Evolutionary conservation across 2,329 filamentous ascomycete genomes (phyloP), one percentile per base, ranked within the genome.

Genomic region (Monilinia aucupariae): DNA sequence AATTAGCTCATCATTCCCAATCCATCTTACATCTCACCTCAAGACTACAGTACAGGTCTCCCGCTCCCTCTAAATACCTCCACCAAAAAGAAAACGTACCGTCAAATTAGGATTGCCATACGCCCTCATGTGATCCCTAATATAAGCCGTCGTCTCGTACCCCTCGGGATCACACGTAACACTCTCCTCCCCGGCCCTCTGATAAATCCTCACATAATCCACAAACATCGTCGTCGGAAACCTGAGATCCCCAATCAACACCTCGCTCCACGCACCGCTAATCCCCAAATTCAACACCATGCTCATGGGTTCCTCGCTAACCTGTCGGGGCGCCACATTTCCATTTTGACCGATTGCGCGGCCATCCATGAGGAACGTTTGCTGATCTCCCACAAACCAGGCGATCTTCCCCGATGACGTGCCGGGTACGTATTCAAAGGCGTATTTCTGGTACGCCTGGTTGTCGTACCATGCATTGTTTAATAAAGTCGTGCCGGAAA

Each of bases 61-160:
- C 6, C 27, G 3, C 9, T 12, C 12, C 34, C 10, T 37, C 15
- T 4, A n/a, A n/a, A n/a, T n/a, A 7, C 43, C 9, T 10, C 45
- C 8, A 4, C 6, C 10, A 32, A 50, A 32, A 48, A 53, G n/a
- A 47, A 54, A 55, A 76, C 79, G 74, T 69, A 80, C 78, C 13
- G 81, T 83, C 1, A 78, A 66, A 67, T 84, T 83, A 0, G 76
- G 74, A 69, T 90, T 89, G 39, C 75, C 74, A 70, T 89, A 90
- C 3, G 85, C 80, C 59, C 80, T 77, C 2, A 79, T 78, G 71
- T 90, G 87, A 1, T 81, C 76, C 58, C 76, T 76, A 71, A 90
- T 90, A 73, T 90, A 90, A 2, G 80, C 73, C 0, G 86, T 90
- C 0, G 87, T 90, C 59, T 82, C 81, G 71, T 85, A 89, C 0